Evolutionary conservation across 163 green algal genomes (phyloP).

Genomic region (Chlorella variabilis): DNA sequence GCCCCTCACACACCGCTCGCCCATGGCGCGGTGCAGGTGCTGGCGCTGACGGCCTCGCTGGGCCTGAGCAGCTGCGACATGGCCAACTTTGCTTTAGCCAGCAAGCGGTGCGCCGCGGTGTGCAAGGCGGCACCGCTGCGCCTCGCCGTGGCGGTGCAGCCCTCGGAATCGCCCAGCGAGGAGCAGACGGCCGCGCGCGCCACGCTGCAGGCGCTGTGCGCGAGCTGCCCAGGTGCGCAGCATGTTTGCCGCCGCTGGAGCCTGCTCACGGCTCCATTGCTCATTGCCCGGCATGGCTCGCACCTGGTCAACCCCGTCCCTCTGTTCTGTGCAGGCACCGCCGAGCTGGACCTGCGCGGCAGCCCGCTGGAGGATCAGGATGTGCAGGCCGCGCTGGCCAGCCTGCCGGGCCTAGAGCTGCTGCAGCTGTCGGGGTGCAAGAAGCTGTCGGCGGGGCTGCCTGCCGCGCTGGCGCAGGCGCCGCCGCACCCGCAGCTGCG

Average conservation of each 20-base stretch:
- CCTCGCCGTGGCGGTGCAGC: not conserved
- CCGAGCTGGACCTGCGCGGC: slow-evolving; percentile 33
- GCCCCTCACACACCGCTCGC: too few relatives aligned
- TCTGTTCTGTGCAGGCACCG: slow-evolving; percentile 4
- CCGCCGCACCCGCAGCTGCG: not conserved
- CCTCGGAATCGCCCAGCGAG: not conserved
- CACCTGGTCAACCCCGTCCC: not conserved
- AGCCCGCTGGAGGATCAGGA: slow-evolving; percentile 36
- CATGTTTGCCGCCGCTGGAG: not conserved
- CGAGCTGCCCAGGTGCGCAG: not conserved
- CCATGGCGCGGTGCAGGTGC: slow-evolving; percentile 37
- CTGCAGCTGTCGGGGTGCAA: slow-evolving; percentile 48
- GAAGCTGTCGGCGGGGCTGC: slow-evolving; percentile 41
- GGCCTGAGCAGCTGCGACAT: slow-evolving; percentile 26
- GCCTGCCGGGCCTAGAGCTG: slow-evolving; percentile 19
- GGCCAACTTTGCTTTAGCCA: slow-evolving; percentile 11
- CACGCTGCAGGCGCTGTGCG: not conserved
- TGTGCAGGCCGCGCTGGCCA: not conserved
- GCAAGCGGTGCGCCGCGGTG: slow-evolving; percentile 14
- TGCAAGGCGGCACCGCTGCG: slow-evolving; percentile 20
- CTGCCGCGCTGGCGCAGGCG: not conserved
- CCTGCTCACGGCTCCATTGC: too few relatives aligned
- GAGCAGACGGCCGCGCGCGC: slow-evolving; percentile 7
- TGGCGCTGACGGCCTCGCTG: slow-evolving; percentile 3
- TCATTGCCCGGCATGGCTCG: not conserved